Percentiles rank a stretch among this genome's conserved stretches.
Conservation (phyloP, 768 basidiomycete species). For the Suillus brevipes region DNA sequence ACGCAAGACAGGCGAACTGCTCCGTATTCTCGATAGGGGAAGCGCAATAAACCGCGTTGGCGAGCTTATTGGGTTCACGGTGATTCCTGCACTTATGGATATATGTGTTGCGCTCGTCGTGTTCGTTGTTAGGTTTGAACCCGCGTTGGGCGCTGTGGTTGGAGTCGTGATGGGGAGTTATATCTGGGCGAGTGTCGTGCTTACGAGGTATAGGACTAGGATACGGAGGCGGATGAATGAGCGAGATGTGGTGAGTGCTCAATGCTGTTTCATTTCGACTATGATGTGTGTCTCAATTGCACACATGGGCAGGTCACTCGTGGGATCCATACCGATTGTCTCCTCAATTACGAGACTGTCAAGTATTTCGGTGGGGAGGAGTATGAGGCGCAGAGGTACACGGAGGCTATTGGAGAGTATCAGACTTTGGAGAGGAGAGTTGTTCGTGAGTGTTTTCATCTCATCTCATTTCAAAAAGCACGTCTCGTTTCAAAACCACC, state of each 20-base stretch:
- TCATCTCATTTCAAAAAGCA: background rate
- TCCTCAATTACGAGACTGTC: constrained; percentile 82
- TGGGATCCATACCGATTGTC: constrained; percentile 78
- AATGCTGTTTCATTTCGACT: no score
- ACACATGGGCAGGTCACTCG: constrained; percentile 49
- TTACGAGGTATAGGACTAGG: constrained; percentile 74
- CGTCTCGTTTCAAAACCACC: no score
- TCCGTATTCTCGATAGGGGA: constrained; percentile 69
- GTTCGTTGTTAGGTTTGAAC: constrained; percentile 64
- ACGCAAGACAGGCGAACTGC: constrained; percentile 70
- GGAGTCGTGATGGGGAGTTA: constrained; percentile 80
- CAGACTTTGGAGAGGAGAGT: constrained; percentile 75
- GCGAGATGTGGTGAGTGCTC: constrained; percentile 51
- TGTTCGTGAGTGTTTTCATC: constrained; percentile 48
- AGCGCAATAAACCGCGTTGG: constrained; percentile 83
- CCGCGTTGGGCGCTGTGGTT: constrained; percentile 64
- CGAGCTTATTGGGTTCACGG: constrained; percentile 83
- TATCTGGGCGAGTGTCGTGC: constrained; percentile 43
- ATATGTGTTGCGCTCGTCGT: constrained; percentile 66
- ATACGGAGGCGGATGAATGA: constrained; percentile 79
- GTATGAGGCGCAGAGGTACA: constrained; percentile 72
- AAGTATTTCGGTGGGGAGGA: constrained; percentile 88
- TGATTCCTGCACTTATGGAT: constrained; percentile 82
- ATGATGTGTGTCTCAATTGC: no score
- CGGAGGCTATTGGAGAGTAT: constrained; percentile 69